phyloP scores from a whole-genome alignment of 2,329 filamentous ascomycete species.

The Cladosporium sp. region DNA sequence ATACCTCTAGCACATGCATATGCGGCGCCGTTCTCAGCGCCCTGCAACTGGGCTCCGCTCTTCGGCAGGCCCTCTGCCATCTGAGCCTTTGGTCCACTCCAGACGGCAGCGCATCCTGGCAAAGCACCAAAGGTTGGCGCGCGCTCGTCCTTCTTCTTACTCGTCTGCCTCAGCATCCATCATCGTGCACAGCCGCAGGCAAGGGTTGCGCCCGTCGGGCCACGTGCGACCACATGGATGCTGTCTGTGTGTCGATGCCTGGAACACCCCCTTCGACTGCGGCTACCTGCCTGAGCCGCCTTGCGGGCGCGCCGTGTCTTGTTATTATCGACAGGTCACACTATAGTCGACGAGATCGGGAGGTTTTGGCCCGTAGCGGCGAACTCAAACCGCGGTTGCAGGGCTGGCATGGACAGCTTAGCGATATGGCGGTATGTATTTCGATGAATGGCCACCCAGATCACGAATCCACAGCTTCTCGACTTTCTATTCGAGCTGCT shows the following conservation, averaged over 20 bases:
- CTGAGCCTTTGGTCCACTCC: not conserved
- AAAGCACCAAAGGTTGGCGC: not conserved
- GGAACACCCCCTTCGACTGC: not conserved
- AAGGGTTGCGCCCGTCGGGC: constrained; percentile 2
- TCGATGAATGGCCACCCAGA: not conserved
- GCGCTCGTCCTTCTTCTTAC: not conserved
- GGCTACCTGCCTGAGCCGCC: constrained; percentile 3
- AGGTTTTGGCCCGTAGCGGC: constrained; percentile 12
- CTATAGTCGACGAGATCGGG: constrained; percentile 4
- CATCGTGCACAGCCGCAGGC: constrained; percentile 13
- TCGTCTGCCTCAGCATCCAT: not conserved
- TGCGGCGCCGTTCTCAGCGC: constrained; percentile 15
- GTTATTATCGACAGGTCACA: constrained; percentile 12
- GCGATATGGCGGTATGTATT: constrained; percentile 9
- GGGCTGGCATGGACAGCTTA: not conserved
- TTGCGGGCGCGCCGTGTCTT: constrained; percentile 11
- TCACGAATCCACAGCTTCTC: constrained; percentile 7
- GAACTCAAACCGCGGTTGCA: constrained; percentile 9
- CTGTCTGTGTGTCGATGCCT: constrained; percentile 5
- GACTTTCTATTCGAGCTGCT: not conserved
- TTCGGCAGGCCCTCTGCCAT: constrained; percentile 9
- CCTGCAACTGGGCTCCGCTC: constrained; percentile 15
- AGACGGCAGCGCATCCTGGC: constrained; percentile 7
- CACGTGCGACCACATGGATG: constrained; percentile 18
- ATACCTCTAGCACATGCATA: constrained; percentile 14